Conservation (phyloP, 768 basidiomycete genomes). For the Cyclocybe cylindracea region DNA sequence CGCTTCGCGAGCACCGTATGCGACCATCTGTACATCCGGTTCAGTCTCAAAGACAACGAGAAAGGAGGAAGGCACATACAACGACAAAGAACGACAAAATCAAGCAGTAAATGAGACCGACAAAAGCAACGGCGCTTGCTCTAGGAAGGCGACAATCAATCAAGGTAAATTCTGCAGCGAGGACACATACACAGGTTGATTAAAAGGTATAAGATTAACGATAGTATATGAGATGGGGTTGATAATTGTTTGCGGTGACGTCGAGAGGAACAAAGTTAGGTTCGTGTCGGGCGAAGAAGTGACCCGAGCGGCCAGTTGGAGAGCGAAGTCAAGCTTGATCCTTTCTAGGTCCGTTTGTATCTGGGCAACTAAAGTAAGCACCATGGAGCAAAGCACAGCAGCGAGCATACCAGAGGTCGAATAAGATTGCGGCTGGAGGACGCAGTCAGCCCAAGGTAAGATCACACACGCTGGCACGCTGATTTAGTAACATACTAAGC, state of each 20-base stretch:
- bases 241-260: conserved; percentile 52
- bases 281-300: conserved; percentile 9
- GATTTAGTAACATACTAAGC: conserved; percentile 46
- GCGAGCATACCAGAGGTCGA: conserved; percentile 28
- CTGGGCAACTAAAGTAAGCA: conserved; percentile 9
- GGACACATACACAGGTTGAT: conserved; percentile 56
- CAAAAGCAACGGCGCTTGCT: conserved; percentile 54
- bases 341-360: conserved; percentile 35
- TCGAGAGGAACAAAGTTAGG: conserved; percentile 35
- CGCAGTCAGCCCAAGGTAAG: background rate
- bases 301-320: conserved; percentile 13
- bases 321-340: conserved; percentile 23
- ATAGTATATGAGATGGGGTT: conserved; percentile 49
- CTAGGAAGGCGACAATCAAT: conserved; percentile 25
- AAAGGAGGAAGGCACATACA: conserved; percentile 23
- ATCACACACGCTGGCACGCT: too few relatives aligned
- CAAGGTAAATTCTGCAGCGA: background rate
- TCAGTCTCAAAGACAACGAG: background rate
- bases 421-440: conserved; percentile 29
- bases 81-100: conserved; percentile 44
- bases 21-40: conserved; percentile 3
- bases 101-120: conserved; percentile 58
- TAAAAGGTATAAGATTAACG: conserved; percentile 58
- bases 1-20: conserved; percentile 24
- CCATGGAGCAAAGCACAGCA: background rate